Evolutionary conservation across 2,329 filamentous ascomycete species (phyloP), one percentile per base, ranked within the genome.

Genomic region (Akanthomyces dipterigenus): DNA sequence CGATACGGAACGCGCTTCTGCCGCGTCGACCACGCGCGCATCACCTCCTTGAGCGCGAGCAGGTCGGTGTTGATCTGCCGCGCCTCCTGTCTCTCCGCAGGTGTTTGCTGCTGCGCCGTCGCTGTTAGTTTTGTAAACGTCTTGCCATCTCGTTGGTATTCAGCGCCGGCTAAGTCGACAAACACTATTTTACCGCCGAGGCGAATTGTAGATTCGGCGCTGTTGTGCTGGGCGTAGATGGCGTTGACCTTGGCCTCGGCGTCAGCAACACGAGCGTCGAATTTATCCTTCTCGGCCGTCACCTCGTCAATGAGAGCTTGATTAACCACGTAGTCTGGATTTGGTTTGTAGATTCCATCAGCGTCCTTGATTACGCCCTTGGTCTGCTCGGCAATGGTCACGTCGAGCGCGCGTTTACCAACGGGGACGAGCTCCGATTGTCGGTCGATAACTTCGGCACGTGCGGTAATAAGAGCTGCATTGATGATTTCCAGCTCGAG

Each of bases 31-130:
- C 74, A 70, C 1, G 77, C 76, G 1, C 77, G 69, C n/a, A 79
- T 78, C 4, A 79, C 77, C 58, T 79, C 76, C 62, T 79, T 79
- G 54, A 79, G 65, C 0, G 76, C 73, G 9, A 80, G 71, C 5
- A 79, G 68, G 64, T 79, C 77, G 0, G 73, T 71, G 38, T 79
- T 80, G 62, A 79, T 79, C 65, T 79, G 75, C 8, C 74, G 65
- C 0, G 75, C 73, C 64, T 78, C 70, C 54, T 73, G 72, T 14
- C 70, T 70, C 62, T 78, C 77, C 53, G 77, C 72, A 0, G 70
- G 64, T 0, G 71, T 74, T 62, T 72, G 73, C 51, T 38, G 31
- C 63, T 71, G 72, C 45, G 24, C 38, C 22, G 26, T 51, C 43
- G 22, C 40, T 54, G 14, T 63, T 63, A 24, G 68, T 2, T 43